Conservation (phyloP, 1,284 basidiomycete genomes). For the Tylopilus sp. region DNA sequence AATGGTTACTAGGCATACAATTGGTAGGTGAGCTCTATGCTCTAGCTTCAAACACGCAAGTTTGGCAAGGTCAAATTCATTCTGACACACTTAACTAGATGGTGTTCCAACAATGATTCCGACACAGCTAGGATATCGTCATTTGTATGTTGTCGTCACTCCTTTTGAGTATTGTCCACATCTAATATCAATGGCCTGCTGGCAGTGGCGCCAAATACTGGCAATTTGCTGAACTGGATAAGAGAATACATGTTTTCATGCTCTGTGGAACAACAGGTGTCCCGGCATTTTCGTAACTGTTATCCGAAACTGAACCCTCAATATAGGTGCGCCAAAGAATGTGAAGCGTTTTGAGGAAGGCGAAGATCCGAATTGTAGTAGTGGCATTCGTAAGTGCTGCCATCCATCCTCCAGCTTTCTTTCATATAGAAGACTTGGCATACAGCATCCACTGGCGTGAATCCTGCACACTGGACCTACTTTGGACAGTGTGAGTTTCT, state of each 20-base stretch:
- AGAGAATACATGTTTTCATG: conserved; percentile 7
- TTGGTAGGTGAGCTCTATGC: conserved; percentile 44
- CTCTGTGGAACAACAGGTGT: background rate
- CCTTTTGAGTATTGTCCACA: conserved; percentile 1
- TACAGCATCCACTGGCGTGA: conserved; percentile 54
- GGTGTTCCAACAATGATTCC: conserved; percentile 58
- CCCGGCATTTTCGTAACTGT: conserved; percentile 1
- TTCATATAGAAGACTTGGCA: background rate
- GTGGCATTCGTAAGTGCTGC: conserved; percentile 49
- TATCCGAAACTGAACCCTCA: conserved; percentile 13
- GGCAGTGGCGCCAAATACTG: conserved; percentile 57
- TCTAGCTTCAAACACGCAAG: background rate
- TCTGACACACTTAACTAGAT: conserved; percentile 39
- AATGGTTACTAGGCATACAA: conserved; percentile 50
- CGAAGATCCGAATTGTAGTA: conserved; percentile 55
- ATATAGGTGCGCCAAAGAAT: conserved; percentile 41
- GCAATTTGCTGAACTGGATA: conserved; percentile 53
- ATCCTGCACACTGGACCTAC: conserved; percentile 53
- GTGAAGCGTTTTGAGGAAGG: conserved; percentile 49
- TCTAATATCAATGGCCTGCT: conserved; percentile 3
- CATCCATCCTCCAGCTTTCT: background rate
- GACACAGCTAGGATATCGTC: conserved; percentile 51
- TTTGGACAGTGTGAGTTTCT: conserved; percentile 52
- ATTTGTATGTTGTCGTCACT: conserved; percentile 48
- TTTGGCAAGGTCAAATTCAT: conserved; percentile 8